Evolutionary conservation across 208 protist genomes (phyloP).

Genomic region (Acanthamoeba healyi): DNA sequence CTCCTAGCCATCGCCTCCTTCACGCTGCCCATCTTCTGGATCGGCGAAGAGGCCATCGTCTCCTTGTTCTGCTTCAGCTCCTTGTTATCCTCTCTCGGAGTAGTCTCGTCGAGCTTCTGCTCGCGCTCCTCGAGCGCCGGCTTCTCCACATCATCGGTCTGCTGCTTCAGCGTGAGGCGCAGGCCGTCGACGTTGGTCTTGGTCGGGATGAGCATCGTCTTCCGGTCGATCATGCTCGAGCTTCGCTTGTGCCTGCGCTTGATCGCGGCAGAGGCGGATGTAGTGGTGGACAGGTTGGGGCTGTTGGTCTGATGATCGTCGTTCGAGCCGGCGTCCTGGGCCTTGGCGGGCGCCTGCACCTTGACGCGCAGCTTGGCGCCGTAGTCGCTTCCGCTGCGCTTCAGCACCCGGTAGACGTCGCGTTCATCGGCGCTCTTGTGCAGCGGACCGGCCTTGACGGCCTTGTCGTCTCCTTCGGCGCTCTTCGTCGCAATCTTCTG

Average conservation of each 20-base stretch:
- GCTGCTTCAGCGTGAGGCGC: neutral
- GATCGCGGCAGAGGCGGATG: neutral
- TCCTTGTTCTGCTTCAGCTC: neutral
- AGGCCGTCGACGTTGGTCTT: neutral
- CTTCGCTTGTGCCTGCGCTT: neutral
- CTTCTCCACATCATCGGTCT: neutral
- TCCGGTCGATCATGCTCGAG: conserved; percentile 18
- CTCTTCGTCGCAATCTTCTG: neutral
- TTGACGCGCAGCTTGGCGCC: neutral
- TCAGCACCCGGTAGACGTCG: neutral
- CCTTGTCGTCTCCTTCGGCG: neutral
- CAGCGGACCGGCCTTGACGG: neutral
- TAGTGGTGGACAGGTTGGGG: neutral
- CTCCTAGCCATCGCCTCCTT: neutral
- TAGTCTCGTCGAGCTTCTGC: neutral
- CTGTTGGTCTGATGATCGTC: neutral
- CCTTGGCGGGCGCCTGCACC: neutral
- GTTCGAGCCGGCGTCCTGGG: neutral
- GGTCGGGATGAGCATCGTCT: neutral
- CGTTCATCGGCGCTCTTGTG: neutral
- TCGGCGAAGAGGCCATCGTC: too few relatives aligned
- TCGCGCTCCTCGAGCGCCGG: neutral
- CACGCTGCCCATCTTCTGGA: neutral
- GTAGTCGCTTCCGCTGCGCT: conserved; percentile 26
- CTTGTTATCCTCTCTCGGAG: neutral